phyloP scores from a whole-genome alignment of 169 alveolate species.

The Amoebophrya sp. region DNA sequence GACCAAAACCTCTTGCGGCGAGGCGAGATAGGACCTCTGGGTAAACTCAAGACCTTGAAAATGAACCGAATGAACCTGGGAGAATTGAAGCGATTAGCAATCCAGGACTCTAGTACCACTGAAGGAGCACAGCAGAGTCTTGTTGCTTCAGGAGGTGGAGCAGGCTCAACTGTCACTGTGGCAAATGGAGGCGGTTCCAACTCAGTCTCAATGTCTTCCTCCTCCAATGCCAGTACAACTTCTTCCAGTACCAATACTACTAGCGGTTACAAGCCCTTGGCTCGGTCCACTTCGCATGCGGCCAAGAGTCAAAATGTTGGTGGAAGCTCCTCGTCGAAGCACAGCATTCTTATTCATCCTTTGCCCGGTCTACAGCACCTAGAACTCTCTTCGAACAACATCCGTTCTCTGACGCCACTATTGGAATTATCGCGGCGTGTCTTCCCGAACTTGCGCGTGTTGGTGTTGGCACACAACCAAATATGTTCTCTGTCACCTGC shows the following conservation, averaged over 20 bases:
- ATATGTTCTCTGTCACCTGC: background rate
- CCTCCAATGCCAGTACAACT: background rate
- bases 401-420: background rate
- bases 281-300: too few relatives aligned
- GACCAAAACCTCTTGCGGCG: background rate
- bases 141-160: too few relatives aligned
- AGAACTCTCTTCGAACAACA: background rate
- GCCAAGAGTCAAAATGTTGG: too few relatives aligned
- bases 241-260: background rate
- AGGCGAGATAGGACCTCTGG: background rate
- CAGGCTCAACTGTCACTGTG: too few relatives aligned
- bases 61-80: background rate
- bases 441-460: background rate
- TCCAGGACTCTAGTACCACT: too few relatives aligned
- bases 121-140: too few relatives aligned
- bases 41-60: background rate
- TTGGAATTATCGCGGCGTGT: background rate
- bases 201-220: too few relatives aligned
- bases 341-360: background rate
- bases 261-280: too few relatives aligned
- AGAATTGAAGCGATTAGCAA: too few relatives aligned
- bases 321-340: too few relatives aligned
- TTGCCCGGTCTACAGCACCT: background rate
- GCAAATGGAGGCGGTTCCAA: too few relatives aligned
- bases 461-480: background rate